A percentile compares a stretch with the other conserved stretches of the same genome.
phyloP scores from a whole-genome alignment of 2,329 filamentous ascomycete genomes.

The Stagonosporopsis tanaceti region DNA sequence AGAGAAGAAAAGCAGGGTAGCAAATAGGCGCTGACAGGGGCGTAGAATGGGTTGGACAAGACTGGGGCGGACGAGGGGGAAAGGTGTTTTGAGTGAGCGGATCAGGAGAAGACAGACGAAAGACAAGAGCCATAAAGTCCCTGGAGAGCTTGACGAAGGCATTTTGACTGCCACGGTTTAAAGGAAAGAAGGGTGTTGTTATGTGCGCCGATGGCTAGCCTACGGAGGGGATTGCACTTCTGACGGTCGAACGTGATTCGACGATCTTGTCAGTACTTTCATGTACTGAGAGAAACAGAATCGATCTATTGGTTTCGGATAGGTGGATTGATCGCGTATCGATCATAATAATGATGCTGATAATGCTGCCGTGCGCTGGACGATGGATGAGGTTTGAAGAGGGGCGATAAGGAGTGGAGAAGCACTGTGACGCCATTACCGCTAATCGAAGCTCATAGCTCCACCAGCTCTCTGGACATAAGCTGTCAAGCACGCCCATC shows the following conservation, averaged over 20 bases:
- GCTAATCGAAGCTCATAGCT: conserved; percentile 10
- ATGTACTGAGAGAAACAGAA: neutral
- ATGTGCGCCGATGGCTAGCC: neutral
- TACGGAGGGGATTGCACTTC: neutral
- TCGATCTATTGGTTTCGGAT: neutral
- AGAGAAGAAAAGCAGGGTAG: neutral
- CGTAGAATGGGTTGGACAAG: neutral
- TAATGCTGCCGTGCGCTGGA: neutral
- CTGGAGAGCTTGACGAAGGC: neutral
- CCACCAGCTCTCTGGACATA: conserved; percentile 12
- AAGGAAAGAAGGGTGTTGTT: neutral
- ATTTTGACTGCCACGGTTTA: neutral
- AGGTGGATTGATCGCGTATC: neutral
- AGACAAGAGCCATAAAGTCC: neutral
- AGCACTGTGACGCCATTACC: conserved; percentile 12
- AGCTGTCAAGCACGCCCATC: conserved; percentile 9
- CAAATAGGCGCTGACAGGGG: neutral
- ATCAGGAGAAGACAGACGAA: neutral
- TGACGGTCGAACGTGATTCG: neutral
- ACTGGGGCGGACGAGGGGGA: neutral
- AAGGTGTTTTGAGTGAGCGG: neutral
- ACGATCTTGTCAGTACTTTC: neutral
- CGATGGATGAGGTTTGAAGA: conserved; percentile 1
- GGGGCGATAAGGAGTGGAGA: conserved; percentile 11
- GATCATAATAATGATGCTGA: neutral